phyloP scores from a whole-genome alignment of 2,329 filamentous ascomycete genomes.

The Xenoacremonium recifei region DNA sequence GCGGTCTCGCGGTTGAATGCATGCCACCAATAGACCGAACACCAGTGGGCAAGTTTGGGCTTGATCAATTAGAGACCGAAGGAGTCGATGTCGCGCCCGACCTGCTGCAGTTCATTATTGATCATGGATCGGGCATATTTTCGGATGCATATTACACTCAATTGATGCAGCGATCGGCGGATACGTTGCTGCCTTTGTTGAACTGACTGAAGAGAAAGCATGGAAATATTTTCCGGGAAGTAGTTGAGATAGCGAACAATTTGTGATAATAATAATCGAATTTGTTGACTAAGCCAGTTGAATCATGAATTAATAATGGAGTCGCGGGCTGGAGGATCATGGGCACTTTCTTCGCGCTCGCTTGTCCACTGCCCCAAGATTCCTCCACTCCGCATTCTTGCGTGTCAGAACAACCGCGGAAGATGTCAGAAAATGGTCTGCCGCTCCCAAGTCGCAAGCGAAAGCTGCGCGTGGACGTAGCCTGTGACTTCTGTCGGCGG shows the following conservation, averaged over 20 bases:
- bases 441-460: not conserved
- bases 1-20: conserved; percentile 14
- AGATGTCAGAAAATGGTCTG: no score
- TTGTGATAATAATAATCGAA: no score
- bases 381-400: no score
- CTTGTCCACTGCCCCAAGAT: no score
- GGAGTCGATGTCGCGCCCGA: conserved; percentile 9
- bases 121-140: conserved; percentile 14
- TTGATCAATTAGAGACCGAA: conserved; percentile 10
- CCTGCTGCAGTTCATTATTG: conserved; percentile 16
- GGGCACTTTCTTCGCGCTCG: no score
- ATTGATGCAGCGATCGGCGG: conserved; percentile 9
- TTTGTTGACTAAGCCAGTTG: no score
- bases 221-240: no score
- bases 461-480: conserved; percentile 5
- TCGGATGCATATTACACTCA: conserved; percentile 14
- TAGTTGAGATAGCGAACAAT: no score
- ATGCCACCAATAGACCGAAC: conserved; percentile 20
- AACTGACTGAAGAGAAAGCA: no score
- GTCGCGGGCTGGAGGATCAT: no score
- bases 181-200: conserved; percentile 8
- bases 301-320: no score
- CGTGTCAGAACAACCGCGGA: no score
- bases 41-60: conserved; percentile 9
- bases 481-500: conserved; percentile 20